These are phyloP conservation scores for Glycine latifolia DNA, from an alignment of 306 rosid species.

Conservation along the genomic window DNA sequence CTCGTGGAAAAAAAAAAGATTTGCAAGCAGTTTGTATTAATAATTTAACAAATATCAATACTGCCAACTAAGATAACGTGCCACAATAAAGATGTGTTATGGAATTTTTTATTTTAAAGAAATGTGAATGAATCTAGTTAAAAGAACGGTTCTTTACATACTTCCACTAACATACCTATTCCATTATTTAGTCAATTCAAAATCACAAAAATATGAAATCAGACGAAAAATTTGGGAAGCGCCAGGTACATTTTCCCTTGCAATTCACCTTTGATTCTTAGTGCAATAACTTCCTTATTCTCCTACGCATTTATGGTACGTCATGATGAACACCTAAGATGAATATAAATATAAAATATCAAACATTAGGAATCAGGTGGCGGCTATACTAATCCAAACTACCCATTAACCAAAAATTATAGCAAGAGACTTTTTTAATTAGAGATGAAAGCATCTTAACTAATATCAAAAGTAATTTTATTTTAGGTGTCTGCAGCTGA, in stretches of 20 bases:
- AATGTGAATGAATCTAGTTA: neutral
- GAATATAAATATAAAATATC: neutral
- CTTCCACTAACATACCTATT: neutral
- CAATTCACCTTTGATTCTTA: neutral
- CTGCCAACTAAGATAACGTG: no score
- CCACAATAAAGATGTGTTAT: neutral
- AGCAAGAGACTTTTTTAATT: neutral
- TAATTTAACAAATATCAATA: neutral
- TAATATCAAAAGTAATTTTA: neutral
- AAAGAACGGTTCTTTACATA: neutral
- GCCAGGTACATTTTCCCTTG: neutral
- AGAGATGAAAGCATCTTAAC: neutral
- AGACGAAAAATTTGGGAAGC: neutral
- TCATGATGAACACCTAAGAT: neutral
- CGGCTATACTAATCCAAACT: constrained; percentile 33
- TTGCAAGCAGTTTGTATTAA: neutral
- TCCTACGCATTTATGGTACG: neutral
- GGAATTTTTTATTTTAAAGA: neutral
- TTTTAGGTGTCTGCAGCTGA: no score
- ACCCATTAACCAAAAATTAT: neutral
- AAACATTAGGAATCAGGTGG: neutral
- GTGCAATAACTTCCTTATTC: constrained; percentile 6
- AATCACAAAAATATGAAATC: neutral
- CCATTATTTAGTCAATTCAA: neutral
- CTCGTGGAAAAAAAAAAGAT: no score